A percentile compares a stretch with the other conserved stretches of the same genome.
These are phyloP conservation scores for Acacia crassicarpa DNA, from an alignment of 306 rosid genomes.

Conservation along the genomic window DNA sequence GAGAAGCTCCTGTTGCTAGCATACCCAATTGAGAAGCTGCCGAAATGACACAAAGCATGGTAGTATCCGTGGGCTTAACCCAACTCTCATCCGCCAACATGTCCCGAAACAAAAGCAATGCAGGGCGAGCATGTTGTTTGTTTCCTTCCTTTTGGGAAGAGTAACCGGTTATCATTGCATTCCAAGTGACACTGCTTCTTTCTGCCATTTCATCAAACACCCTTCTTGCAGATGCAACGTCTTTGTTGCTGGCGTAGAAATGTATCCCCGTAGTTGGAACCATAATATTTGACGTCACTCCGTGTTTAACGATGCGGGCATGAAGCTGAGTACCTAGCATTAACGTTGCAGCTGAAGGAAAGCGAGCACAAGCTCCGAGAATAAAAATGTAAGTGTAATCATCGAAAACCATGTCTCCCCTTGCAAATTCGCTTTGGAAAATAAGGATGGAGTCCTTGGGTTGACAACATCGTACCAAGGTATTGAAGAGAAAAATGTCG, in stretches of 20 bases:
- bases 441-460: constrained; percentile 50
- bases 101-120: constrained; percentile 9
- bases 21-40: constrained; percentile 67
- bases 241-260: constrained; percentile 61
- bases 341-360: constrained; percentile 52
- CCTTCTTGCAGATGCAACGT: constrained; percentile 36
- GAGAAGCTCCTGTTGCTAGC: constrained; percentile 57
- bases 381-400: constrained; percentile 56
- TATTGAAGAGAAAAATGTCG: constrained; percentile 62
- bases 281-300: constrained; percentile 48
- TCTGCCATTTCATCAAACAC: constrained; percentile 73
- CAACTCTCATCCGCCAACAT: constrained; percentile 57
- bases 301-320: constrained; percentile 47
- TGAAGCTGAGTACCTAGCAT: constrained; percentile 62
- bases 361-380: constrained; percentile 81
- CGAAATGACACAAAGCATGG: constrained; percentile 64
- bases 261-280: constrained; percentile 61
- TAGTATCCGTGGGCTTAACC: constrained; percentile 66
- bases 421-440: constrained; percentile 51
- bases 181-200: constrained; percentile 66
- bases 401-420: constrained; percentile 48
- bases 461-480: constrained; percentile 56
- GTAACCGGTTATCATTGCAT: constrained; percentile 72
- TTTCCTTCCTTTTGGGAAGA: constrained; percentile 49
- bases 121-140: constrained; percentile 29